Evolutionary conservation across 2,329 filamentous ascomycete species (phyloP), one percentile per base, ranked within the genome.

Genomic region (Coniochaeta sp.): DNA sequence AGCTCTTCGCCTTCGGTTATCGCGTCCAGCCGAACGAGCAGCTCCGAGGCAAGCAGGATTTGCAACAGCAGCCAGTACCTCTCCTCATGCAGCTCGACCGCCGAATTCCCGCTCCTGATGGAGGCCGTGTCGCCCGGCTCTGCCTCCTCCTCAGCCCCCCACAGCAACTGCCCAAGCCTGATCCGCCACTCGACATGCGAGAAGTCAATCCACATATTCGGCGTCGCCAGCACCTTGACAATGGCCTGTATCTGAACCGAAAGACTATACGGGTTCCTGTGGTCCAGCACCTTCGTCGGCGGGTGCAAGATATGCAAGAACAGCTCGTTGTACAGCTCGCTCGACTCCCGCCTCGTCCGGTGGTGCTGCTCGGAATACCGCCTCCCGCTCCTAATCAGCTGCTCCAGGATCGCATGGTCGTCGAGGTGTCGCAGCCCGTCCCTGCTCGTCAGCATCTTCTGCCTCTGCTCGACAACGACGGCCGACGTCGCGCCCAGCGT

Each of bases 171-270:
- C 6, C 86, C 86, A 1, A 90, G 71, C 12, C 85, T 76, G 53
- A 90, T 85, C 32, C 86, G 78, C 85, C 85, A 89, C 62, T 89
- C 86, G 6, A 89, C 82, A 28, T 83, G 76, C 18, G 84, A 86
- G 57, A 90, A 86, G 65, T 90, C 85, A 49, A 86, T 77, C 86
- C 86, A 90, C 45, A 87, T 78, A 52, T 85, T 84, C 51, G 82
- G 76, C 7, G 80, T 70, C 0, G 78, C 79, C 42, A 90, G 73
- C 9, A 86, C 78, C 61, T 82, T 82, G 45, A 89, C 75, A 16
- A 90, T 68, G 4, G 82, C 79, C 57, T 84, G 75, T 52, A 89
- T 88, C 62, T 90, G 86, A 31, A 87, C 82, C 40, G 83, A 76
- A 18, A 90, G 70, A 51, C 85, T 80, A 60, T 81, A 78, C 4